Evolutionary conservation across 148 eudicot species (phyloP), one percentile per base, ranked within the genome.

Genomic region (Camellia granthamiana): DNA sequence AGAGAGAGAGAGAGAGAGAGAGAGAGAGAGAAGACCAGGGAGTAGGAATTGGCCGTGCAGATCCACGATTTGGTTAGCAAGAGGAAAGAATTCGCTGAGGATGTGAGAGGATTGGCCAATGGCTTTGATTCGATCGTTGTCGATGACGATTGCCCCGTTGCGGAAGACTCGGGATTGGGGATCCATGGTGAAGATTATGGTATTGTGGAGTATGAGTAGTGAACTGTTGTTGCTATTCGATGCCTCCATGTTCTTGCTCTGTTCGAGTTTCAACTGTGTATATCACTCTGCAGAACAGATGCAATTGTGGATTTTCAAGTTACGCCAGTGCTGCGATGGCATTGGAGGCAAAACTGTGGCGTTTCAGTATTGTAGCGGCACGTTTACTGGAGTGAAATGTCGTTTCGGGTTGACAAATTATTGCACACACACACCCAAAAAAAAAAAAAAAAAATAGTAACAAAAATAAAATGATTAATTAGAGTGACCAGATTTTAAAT

Each of bases 161-260:
- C 80, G 76, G 73, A 83, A 92, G 0, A 94, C 92, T 3, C 91
- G 85, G 43, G 75, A 74, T 1, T 88, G 60, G 2, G 90, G 62
- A 73, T 94, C 95, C 98, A 92, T 94, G 3, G 98, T 94, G 7
- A 94, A 89, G 65, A 92, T 77, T 68, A 88, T 56, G 44, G 91
- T 91, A 76, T 88, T 89, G 87, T 92, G 88, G 72, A 92, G 86
- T 21, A 87, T 18, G 19, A 76, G 47, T 4, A 69, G 19, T 43
- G 81, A 58, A 10, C 68, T 43, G 68, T 54, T 7, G 65, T 54
- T 61, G 59, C 52, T 66, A 8, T 19, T 38, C 54, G 9, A 68
- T 11, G 54, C 75, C 30, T 56, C 75, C 83, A 76, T 81, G 10
- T 72, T 30, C 61, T 5, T 13, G 19, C 16, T 46, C 76, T 13